Conservation (phyloP, 257 asterid genomes). For the Solanum chiquidenum region DNA sequence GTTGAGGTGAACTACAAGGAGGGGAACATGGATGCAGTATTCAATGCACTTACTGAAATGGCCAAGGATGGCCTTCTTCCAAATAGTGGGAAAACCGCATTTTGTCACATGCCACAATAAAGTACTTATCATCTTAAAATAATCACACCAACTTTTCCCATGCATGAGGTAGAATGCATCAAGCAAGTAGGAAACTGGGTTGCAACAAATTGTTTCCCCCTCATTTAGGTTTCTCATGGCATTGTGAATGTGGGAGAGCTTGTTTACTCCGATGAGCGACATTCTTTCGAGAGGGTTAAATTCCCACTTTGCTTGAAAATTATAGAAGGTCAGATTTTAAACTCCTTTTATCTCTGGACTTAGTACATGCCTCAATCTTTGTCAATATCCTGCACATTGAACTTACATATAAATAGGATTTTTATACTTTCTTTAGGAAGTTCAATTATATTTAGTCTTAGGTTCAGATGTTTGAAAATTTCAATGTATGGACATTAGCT, state of each 20-base stretch:
- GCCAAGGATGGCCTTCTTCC: slow-evolving; percentile 89
- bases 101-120: background rate
- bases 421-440: background rate
- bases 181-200: background rate
- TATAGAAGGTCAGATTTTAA: background rate
- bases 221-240: background rate
- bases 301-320: background rate
- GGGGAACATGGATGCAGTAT: slow-evolving; percentile 73
- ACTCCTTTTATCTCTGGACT: background rate
- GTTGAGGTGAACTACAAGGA: slow-evolving; percentile 62
- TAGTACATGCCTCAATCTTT: background rate
- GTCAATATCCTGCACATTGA: background rate
- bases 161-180: background rate
- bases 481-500: background rate
- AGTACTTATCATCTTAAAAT: background rate
- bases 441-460: background rate
- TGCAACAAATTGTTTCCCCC: background rate
- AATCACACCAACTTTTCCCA: background rate
- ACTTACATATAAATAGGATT: background rate
- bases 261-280: background rate
- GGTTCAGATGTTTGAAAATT: background rate
- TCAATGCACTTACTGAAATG: slow-evolving; percentile 57
- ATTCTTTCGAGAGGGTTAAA: background rate
- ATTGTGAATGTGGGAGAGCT: background rate
- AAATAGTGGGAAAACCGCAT: slow-evolving; percentile 29